phyloP scores from a whole-genome alignment of 257 asterid species.

The Oldenlandia corymbosa region DNA sequence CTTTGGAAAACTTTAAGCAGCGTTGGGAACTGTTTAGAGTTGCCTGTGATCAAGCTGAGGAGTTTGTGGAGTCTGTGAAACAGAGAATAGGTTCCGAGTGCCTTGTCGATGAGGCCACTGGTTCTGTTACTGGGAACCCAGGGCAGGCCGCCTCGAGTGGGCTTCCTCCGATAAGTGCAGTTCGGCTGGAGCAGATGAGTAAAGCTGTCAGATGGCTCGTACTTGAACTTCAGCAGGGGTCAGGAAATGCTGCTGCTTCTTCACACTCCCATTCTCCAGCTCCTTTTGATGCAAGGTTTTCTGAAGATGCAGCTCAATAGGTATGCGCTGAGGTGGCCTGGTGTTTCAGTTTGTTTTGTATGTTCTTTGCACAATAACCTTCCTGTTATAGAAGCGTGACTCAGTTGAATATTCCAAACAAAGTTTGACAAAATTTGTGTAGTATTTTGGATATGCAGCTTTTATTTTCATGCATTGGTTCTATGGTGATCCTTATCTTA shows the following conservation, averaged over 20 bases:
- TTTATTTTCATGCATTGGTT: background rate
- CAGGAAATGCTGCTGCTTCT: slow-evolving; percentile 53
- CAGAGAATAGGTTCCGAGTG: slow-evolving; percentile 96
- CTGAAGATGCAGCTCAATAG: slow-evolving; percentile 84
- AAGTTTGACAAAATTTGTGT: background rate
- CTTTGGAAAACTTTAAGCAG: slow-evolving; percentile 84
- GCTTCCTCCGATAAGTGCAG: slow-evolving; percentile 92
- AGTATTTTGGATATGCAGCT: background rate
- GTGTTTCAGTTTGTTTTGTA: background rate
- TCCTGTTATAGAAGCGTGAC: background rate
- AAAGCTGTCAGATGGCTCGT: slow-evolving; percentile 95
- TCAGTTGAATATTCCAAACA: background rate
- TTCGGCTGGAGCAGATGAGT: slow-evolving; percentile 96
- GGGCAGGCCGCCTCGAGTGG: slow-evolving; percentile 54
- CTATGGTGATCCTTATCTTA: background rate
- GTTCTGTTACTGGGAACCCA: slow-evolving; percentile 52
- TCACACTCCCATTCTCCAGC: slow-evolving; percentile 52
- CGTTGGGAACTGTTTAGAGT: slow-evolving; percentile 83
- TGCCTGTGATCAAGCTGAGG: slow-evolving; percentile 93
- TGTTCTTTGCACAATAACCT: background rate
- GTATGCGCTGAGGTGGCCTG: slow-evolving; percentile 20
- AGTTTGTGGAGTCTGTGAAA: slow-evolving; percentile 88
- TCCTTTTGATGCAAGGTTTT: slow-evolving; percentile 90
- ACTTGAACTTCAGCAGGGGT: slow-evolving; percentile 83
- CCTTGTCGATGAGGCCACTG: slow-evolving; percentile 96